phyloP scores from a whole-genome alignment of 352 stramenopile species.

The Phytophthora tentaculata region DNA sequence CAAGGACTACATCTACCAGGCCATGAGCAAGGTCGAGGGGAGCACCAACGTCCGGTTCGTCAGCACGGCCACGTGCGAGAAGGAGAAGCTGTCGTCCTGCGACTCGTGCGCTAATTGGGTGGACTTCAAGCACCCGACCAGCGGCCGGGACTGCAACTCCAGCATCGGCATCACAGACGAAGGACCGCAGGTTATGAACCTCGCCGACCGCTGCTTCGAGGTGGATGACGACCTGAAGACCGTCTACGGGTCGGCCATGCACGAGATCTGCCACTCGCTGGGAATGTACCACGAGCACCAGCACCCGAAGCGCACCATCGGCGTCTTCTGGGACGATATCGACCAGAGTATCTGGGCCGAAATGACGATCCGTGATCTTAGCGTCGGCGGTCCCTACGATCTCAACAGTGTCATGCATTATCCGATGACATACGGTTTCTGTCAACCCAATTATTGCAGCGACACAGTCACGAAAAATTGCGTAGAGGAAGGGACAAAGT shows the following conservation, averaged over 20 bases:
- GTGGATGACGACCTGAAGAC: constrained; percentile 76
- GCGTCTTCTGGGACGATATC: constrained; percentile 79
- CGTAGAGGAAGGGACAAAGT: constrained; percentile 55
- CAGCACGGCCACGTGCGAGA: constrained; percentile 51
- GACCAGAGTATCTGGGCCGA: constrained; percentile 76
- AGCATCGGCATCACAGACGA: constrained; percentile 76
- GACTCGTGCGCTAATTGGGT: constrained; percentile 73
- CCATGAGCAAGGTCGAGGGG: constrained; percentile 70
- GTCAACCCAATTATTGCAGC: constrained; percentile 63
- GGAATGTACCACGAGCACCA: constrained; percentile 87
- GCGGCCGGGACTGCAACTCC: constrained; percentile 78
- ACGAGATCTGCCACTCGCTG: constrained; percentile 82
- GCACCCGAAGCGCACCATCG: constrained; percentile 70
- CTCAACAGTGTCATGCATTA: constrained; percentile 84
- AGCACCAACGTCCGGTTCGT: constrained; percentile 83
- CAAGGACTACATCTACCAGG: constrained; percentile 62
- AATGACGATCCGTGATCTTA: constrained; percentile 73
- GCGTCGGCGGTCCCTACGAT: constrained; percentile 74
- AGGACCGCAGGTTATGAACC: constrained; percentile 72
- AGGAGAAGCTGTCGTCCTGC: constrained; percentile 59
- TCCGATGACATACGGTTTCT: constrained; percentile 78
- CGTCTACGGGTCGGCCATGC: constrained; percentile 78
- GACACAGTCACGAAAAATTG: constrained; percentile 51
- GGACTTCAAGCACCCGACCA: constrained; percentile 79
- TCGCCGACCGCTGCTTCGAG: constrained; percentile 80